These are phyloP conservation scores for Paragyromitra xinjiangensis DNA, from an alignment of 495 filamentous ascomycete genomes.

Conservation along the genomic window DNA sequence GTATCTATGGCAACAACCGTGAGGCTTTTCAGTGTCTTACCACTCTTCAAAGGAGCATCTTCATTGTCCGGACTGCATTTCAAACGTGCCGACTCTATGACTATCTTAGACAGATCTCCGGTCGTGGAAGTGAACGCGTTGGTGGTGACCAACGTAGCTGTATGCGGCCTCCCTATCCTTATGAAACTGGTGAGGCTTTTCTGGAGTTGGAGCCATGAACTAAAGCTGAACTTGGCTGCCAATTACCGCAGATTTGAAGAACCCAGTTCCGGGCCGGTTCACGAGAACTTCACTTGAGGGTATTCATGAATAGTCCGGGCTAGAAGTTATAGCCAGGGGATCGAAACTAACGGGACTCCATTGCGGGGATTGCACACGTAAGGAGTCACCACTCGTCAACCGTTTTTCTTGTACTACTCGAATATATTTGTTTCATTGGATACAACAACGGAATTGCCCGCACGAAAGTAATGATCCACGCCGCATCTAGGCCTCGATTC, in stretches of 20 bases:
- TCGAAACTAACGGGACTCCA: constrained; percentile 12
- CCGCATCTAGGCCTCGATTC: neutral
- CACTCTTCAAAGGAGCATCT: neutral
- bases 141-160: neutral
- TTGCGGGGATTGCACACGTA: constrained; percentile 20
- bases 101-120: neutral
- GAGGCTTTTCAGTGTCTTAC: constrained; percentile 7
- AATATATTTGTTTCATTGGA: constrained; percentile 5
- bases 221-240: constrained; percentile 7
- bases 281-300: constrained; percentile 3
- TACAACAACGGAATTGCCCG: constrained; percentile 9
- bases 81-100: neutral
- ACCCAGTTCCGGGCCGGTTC: constrained; percentile 14
- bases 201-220: neutral
- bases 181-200: constrained; percentile 2
- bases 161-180: neutral
- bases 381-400: neutral
- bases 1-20: neutral
- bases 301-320: no score
- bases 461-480: neutral
- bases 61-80: constrained; percentile 10
- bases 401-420: constrained; percentile 22
- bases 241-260: constrained; percentile 12
- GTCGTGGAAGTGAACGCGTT: neutral
- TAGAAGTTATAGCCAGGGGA: neutral